Base-by-base conservation (phyloP, 2,329 filamentous ascomycete genomes). In the Ceratocystis albifundus region DNA sequence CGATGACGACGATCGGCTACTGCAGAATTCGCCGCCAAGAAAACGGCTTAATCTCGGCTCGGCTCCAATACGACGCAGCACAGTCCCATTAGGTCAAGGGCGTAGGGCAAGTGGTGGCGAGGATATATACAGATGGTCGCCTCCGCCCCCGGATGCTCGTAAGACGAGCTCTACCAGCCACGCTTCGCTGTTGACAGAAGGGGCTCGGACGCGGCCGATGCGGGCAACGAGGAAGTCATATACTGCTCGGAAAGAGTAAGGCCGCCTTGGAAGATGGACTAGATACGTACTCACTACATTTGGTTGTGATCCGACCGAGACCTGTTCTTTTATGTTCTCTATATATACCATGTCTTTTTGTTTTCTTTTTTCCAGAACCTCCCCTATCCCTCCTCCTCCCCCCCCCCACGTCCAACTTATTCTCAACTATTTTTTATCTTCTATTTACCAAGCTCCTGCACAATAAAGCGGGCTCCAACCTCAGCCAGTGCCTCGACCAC, bases 401-500 rank as follows among this genome's bases (percentile, higher is more conserved):
- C 48, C 28, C 5, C 3, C n/a, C 17, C 20, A 20, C 17, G n/a
- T 20, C 6, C 10, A 32, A 20, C 36, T n/a, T 17, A 17, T 59
- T 10, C 28, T n/a, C 46, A 8, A 50, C 46, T 50, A n/a, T n/a
- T n/a, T n/a, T n/a, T n/a, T 17, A 55, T 20, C 17, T 5, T 32
- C 22, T 59, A 28, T 4, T 61, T 8, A 3, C 71, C 72, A 71
- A 82, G 76, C 67, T 80, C 78, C 2, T 67, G 70, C 36, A 72
- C 72, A 66, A 84, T 71, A 15, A 81, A 71, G 17, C 75, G 75
- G 17, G 77, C 71, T 1, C 80, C 80, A 41, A 83, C 72, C 1
- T 71, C 72, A 2, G 80, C 78, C 65, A 84, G 71, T n/a, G 73
- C 72, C 64, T 76, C 75, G 20, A 84, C 71, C 41, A 80, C 79